Conservation (phyloP, 2,329 filamentous ascomycete genomes). For the Aspergillus versicolor region DNA sequence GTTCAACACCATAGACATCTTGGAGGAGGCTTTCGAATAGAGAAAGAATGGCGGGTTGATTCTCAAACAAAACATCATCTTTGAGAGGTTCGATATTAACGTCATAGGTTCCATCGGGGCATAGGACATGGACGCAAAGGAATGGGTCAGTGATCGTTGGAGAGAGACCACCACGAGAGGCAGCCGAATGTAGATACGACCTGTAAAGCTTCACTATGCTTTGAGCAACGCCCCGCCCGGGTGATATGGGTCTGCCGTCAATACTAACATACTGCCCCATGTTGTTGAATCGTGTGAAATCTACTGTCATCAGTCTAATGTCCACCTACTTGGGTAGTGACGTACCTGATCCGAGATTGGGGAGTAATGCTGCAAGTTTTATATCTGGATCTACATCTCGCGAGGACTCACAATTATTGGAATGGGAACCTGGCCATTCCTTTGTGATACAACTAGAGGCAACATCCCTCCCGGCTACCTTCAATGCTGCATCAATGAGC, state of each 20-base stretch:
- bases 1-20: slow-evolving; percentile 14
- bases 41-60: slow-evolving; percentile 44
- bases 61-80: slow-evolving; percentile 60
- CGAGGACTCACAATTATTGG: slow-evolving; percentile 18
- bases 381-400: slow-evolving; percentile 31
- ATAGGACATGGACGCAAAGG: slow-evolving; percentile 55
- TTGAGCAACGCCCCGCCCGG: slow-evolving; percentile 51
- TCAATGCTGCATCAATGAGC: slow-evolving; percentile 55
- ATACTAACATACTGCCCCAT: slow-evolving; percentile 55
- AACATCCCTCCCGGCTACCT: slow-evolving; percentile 56
- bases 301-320: slow-evolving; percentile 30
- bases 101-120: slow-evolving; percentile 57
- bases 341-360: slow-evolving; percentile 43
- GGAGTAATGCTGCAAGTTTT: slow-evolving; percentile 50
- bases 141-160: slow-evolving; percentile 52
- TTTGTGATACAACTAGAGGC: slow-evolving; percentile 49
- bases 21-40: slow-evolving; percentile 42
- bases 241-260: slow-evolving; percentile 57
- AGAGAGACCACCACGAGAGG: slow-evolving; percentile 19
- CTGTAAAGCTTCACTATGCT: slow-evolving; percentile 54
- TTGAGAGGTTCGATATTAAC: slow-evolving; percentile 64
- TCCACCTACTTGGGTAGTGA: background rate
- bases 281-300: slow-evolving; percentile 35
- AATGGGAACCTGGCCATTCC: slow-evolving; percentile 27
- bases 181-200: slow-evolving; percentile 44